Evolutionary conservation across 2,329 filamentous ascomycete species (phyloP), one percentile per base, ranked within the genome.

Genomic region (Scytalidium sp.): DNA sequence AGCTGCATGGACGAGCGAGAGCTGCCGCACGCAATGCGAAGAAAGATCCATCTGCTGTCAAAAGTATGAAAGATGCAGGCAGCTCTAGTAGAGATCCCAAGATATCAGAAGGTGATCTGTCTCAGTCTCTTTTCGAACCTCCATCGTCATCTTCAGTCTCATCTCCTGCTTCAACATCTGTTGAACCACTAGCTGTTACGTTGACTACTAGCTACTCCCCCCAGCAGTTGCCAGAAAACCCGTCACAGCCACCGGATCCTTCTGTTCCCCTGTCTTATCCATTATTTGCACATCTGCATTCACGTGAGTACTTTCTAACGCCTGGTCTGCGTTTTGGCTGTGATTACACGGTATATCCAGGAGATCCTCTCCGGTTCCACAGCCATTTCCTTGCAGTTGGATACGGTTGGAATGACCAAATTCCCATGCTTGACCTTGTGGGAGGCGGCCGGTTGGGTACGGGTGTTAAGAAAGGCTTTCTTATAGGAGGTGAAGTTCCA

Each of bases 281-380:
- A 2, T 74, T 97, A 19, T 96, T 90, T 69, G 83, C 81, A 29
- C 85, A 94, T 64, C 75, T 99, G 21, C 89, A 97, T 63, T 75
- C 79, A 7, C 76, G 80, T 17, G 88, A 87, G 45, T 97, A 93
- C 70, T 97, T 87, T 71, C 84, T 94, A 63, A 92, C 91, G 48
- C 94, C 94, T 1, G 94, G 94, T 8, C 78, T 99, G 46, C 88
- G 94, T 21, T 99, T 99, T 63, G 94, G 94, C 21, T 95, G 92
- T 60, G 84, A 94, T 63, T 97, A 96, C 70, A 90, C 91, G 59
- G 90, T 95, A 4, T 99, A 99, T 62, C 94, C 94, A 0, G 94
- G 94, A 42, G 94, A 99, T 66, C 91, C 94, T 1, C 75, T 99
- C 46, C 85, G 94, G 10, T 99, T 95, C 67, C 94, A 99, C 69